Percentiles rank a stretch among this genome's conserved stretches.
Conservation (phyloP, 768 basidiomycete genomes). For the Trametes meyenii region DNA sequence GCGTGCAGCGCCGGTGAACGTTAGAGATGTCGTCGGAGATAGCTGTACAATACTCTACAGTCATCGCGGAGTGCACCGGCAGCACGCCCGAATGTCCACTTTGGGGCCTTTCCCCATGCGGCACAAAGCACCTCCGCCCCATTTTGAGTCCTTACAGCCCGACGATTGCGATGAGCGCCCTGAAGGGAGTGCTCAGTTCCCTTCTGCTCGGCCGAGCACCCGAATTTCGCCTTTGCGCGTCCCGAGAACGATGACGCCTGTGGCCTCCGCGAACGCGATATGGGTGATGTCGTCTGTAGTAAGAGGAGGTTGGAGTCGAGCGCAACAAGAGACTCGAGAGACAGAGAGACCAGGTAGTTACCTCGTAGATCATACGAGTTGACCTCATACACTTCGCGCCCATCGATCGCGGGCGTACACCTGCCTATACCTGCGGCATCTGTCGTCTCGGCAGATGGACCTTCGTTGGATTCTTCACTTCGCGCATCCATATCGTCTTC, state of each 20-base stretch:
- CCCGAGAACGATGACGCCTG: constrained; percentile 33
- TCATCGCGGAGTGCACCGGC: too few species aligned
- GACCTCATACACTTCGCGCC: constrained; percentile 32
- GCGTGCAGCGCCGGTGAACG: too few species aligned
- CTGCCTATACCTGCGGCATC: too few species aligned
- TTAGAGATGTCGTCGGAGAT: too few species aligned
- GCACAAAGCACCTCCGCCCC: neutral
- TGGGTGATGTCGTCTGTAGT: constrained; percentile 36
- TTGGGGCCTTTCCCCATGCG: too few species aligned
- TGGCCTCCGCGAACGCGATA: constrained; percentile 36
- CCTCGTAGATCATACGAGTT: constrained; percentile 37
- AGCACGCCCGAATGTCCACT: too few species aligned
- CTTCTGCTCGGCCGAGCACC: constrained; percentile 25
- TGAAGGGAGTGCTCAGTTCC: neutral
- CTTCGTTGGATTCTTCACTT: constrained; percentile 1
- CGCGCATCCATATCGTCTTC: neutral
- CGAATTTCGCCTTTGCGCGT: constrained; percentile 32
- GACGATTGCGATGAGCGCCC: neutral
- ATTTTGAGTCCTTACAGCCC: neutral
- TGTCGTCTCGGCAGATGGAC: too few species aligned
- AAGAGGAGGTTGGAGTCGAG: too few species aligned
- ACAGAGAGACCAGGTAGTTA: too few species aligned
- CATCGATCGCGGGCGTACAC: constrained; percentile 21
- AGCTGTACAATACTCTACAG: too few species aligned
- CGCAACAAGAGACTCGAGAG: too few species aligned